Conservation (phyloP, 495 filamentous ascomycete genomes). For the Glutinoglossum americanum region DNA sequence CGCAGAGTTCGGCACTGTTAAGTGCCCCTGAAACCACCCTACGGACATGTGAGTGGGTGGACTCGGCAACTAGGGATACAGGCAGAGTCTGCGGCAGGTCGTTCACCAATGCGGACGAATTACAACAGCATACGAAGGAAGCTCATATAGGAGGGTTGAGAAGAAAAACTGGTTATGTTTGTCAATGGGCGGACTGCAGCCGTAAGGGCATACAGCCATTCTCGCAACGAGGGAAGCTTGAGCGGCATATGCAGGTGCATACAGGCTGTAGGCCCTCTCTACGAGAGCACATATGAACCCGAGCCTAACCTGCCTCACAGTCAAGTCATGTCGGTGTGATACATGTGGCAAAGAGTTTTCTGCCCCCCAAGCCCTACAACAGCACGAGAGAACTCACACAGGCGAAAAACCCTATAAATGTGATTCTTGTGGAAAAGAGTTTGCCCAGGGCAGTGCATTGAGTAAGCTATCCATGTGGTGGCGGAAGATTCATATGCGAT, state of each 20-base stretch:
- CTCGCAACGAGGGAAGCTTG: conserved; percentile 35
- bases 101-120: neutral
- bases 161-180: conserved; percentile 8
- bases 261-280: conserved; percentile 30
- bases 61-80: neutral
- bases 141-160: neutral
- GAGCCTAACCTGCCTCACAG: conserved; percentile 13
- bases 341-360: conserved; percentile 33
- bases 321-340: conserved; percentile 33
- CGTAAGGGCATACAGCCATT: conserved; percentile 18
- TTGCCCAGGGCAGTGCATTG: conserved; percentile 6
- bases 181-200: conserved; percentile 13
- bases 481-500: neutral
- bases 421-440: conserved; percentile 4
- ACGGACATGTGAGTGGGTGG: neutral
- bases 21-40: neutral
- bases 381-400: conserved; percentile 38
- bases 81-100: neutral
- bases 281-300: neutral
- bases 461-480: neutral
- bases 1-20: neutral
- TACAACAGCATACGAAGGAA: conserved; percentile 3
- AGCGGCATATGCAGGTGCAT: conserved; percentile 40
- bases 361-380: conserved; percentile 34
- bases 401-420: conserved; percentile 31